These are phyloP conservation scores for Lactarius psammicola DNA, from an alignment of 768 basidiomycete genomes.

Conservation along the genomic window DNA sequence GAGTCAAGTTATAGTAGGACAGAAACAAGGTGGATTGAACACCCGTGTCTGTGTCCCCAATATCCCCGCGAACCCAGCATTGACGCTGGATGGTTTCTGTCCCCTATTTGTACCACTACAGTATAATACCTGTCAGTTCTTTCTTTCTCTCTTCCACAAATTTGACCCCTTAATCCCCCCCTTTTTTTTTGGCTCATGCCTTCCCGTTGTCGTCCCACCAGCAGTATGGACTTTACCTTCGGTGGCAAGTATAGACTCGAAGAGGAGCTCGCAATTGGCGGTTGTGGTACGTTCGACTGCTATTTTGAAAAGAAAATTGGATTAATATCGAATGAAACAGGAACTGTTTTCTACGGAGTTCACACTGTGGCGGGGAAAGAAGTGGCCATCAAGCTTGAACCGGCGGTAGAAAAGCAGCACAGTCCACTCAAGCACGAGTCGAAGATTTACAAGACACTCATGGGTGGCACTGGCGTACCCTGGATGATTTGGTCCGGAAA, in stretches of 20 bases:
- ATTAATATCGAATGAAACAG: conserved; percentile 37
- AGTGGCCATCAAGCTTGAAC: conserved; percentile 82
- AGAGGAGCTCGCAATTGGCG: conserved; percentile 78
- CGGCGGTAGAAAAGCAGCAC: conserved; percentile 47
- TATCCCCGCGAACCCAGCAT: not conserved
- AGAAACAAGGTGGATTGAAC: not conserved
- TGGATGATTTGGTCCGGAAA: conserved; percentile 92
- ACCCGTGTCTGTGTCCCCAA: not conserved
- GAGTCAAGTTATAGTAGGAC: not conserved
- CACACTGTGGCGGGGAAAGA: conserved; percentile 81
- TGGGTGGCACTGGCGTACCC: conserved; percentile 85
- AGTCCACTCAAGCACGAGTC: conserved; percentile 85
- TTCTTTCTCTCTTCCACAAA: not conserved
- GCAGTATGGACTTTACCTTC: conserved; percentile 45
- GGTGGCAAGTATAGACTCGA: conserved; percentile 77
- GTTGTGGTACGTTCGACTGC: conserved; percentile 55
- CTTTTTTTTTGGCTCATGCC: too few relatives aligned
- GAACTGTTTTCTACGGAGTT: conserved; percentile 74
- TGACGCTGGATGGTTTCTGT: conserved; percentile 2
- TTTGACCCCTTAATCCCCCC: not conserved
- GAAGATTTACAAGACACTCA: conserved; percentile 88
- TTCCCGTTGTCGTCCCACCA: not conserved
- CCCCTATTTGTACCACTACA: conserved; percentile 13
- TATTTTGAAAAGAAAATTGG: not conserved
- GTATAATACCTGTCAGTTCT: conserved; percentile 12